Evolutionary conservation across 805 yeast species (phyloP).

Genomic region (Myxozyma mucilagina): DNA sequence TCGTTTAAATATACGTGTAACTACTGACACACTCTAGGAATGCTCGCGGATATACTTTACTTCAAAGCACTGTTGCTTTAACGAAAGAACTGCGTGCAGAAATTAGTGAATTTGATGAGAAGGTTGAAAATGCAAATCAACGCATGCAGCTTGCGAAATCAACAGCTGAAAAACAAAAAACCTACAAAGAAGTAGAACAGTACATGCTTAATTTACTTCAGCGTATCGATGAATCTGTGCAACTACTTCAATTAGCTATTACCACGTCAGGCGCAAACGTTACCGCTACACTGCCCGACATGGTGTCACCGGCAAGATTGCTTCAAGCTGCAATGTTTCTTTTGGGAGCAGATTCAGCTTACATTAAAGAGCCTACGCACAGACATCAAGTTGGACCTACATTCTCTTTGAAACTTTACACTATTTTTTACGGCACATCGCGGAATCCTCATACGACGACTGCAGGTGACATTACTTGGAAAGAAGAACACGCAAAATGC

Average conservation of each 20-base stretch:
- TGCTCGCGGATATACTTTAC: conserved; percentile 60
- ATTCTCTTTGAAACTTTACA: conserved; percentile 58
- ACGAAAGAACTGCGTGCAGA: conserved; percentile 58
- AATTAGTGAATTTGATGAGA: conserved; percentile 57
- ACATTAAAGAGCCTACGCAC: conserved; percentile 17
- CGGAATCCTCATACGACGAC: conserved; percentile 52
- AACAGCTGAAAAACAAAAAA: conserved; percentile 38
- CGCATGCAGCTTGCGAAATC: conserved; percentile 34
- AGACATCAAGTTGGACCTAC: conserved; percentile 56
- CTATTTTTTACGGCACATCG: conserved; percentile 50
- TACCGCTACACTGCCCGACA: conserved; percentile 50
- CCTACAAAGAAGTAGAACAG: conserved; percentile 50
- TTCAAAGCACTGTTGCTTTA: conserved; percentile 56
- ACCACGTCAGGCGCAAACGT: conserved; percentile 68
- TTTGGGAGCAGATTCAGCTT: conserved; percentile 43
- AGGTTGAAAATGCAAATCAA: conserved; percentile 46
- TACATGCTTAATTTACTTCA: conserved; percentile 51
- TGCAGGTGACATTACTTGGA: conserved; percentile 61
- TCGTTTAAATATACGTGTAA: background rate
- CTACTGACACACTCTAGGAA: conserved; percentile 37
- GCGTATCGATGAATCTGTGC: conserved; percentile 62
- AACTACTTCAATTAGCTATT: conserved; percentile 63
- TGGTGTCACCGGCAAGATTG: conserved; percentile 63
- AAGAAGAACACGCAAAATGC: conserved; percentile 66
- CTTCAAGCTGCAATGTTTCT: conserved; percentile 61